Percentiles rank a stretch among this genome's conserved stretches.
Conservation (phyloP, 2,329 filamentous ascomycete genomes). For the Escovopsis sp. region DNA sequence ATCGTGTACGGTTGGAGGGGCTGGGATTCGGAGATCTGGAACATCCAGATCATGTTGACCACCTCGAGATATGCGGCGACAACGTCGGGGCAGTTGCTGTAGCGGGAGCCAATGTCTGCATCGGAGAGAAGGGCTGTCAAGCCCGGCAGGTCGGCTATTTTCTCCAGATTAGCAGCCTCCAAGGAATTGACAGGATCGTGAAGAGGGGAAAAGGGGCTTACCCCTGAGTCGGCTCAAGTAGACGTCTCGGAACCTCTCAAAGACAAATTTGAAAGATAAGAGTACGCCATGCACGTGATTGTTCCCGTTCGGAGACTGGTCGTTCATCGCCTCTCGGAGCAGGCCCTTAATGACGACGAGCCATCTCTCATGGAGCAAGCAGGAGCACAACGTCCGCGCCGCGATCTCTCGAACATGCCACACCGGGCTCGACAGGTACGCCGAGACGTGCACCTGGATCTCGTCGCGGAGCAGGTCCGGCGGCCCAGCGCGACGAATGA, state of each 20-base stretch:
- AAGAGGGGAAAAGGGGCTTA: constrained; percentile 16
- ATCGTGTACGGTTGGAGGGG: constrained; percentile 10
- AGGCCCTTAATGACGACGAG: constrained; percentile 23
- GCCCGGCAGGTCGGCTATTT: constrained; percentile 15
- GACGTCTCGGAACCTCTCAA: constrained; percentile 37
- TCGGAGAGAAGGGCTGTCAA: constrained; percentile 16
- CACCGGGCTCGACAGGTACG: constrained; percentile 50
- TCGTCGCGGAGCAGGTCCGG: constrained; percentile 39
- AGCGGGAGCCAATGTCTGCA: constrained; percentile 11
- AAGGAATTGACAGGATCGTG: too few species aligned
- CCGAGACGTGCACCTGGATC: constrained; percentile 42
- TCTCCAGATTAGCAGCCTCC: constrained; percentile 6
- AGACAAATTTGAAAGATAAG: constrained; percentile 37
- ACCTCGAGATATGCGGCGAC: constrained; percentile 31
- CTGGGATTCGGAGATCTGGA: constrained; percentile 11
- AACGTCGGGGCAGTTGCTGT: constrained; percentile 23
- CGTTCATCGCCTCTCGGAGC: constrained; percentile 15
- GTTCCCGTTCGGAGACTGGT: constrained; percentile 16
- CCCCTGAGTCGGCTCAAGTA: constrained; percentile 26
- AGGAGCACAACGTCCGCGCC: constrained; percentile 53
- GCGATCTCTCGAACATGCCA: constrained; percentile 78
- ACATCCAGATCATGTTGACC: constrained; percentile 24
- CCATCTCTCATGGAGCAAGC: constrained; percentile 39
- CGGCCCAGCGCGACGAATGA: constrained; percentile 56
- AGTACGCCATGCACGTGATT: constrained; percentile 46